Conservation (phyloP, 768 basidiomycete genomes). For the Lactarius vividus region DNA sequence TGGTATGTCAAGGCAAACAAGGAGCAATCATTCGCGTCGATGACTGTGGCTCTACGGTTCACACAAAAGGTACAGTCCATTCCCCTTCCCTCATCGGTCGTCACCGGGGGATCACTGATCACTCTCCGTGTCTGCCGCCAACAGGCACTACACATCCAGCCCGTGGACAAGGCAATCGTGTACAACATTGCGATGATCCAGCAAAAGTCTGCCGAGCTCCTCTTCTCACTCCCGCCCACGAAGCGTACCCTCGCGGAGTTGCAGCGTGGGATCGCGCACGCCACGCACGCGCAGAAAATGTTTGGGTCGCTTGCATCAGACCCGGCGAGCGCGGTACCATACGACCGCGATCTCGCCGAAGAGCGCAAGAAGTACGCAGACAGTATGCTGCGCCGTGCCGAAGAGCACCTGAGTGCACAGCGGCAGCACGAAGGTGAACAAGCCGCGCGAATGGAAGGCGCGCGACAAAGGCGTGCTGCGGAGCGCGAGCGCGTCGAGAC, state of each 20-base stretch:
- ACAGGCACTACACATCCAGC: conserved; percentile 82
- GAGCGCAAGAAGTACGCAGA: conserved; percentile 90
- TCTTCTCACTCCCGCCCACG: conserved; percentile 66
- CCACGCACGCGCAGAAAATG: conserved; percentile 79
- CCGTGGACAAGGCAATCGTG: conserved; percentile 82
- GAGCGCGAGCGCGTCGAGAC: conserved; percentile 68
- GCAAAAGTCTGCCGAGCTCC: conserved; percentile 91
- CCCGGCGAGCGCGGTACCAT: conserved; percentile 65
- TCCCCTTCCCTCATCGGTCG: background rate
- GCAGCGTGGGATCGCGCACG: conserved; percentile 72
- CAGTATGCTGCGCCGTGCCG: conserved; percentile 75
- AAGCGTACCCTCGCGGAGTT: conserved; percentile 84
- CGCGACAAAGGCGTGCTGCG: conserved; percentile 73
- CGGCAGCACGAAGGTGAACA: conserved; percentile 67
- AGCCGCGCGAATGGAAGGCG: conserved; percentile 70
- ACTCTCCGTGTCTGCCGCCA: conserved; percentile 1
- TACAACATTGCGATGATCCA: conserved; percentile 99
- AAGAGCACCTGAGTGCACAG: conserved; percentile 75
- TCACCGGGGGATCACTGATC: conserved; percentile 41
- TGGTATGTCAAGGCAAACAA: conserved; percentile 95
- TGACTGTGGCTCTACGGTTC: conserved; percentile 82
- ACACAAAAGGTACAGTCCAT: conserved; percentile 62
- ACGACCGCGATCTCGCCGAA: conserved; percentile 83
- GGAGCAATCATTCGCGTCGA: conserved; percentile 77
- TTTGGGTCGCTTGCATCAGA: conserved; percentile 84